Percentiles rank a stretch among this genome's conserved stretches.
Evolutionary conservation across 2,329 filamentous ascomycete species (phyloP).

Genomic region (Aureobasidium pullulans): DNA sequence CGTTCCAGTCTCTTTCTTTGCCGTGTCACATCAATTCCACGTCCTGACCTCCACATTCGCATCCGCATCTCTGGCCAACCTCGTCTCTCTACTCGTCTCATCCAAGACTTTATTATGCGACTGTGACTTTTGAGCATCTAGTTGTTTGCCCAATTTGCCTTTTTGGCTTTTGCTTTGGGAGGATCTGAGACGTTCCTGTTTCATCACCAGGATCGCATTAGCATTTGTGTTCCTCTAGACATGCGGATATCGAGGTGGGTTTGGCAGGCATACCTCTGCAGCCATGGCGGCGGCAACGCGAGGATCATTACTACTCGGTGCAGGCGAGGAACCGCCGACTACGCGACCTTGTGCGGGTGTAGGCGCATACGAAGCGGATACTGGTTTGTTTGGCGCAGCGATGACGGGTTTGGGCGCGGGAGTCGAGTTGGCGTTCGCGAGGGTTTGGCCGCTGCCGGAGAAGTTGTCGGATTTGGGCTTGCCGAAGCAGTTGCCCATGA

Average conservation of each 20-base stretch:
- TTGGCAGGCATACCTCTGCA: constrained; percentile 61
- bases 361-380: not conserved
- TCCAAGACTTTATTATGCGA: constrained; percentile 58
- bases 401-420: constrained; percentile 38
- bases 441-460: constrained; percentile 62
- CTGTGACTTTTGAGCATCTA: constrained; percentile 71
- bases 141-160: constrained; percentile 62
- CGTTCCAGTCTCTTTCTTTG: not conserved
- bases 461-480: constrained; percentile 62
- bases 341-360: constrained; percentile 44
- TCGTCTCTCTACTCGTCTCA: constrained; percentile 59
- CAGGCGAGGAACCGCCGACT: constrained; percentile 16
- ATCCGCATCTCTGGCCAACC: constrained; percentile 61
- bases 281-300: constrained; percentile 68
- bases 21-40: constrained; percentile 24
- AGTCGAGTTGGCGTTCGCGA: constrained; percentile 45
- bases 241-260: too few species aligned
- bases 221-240: too few species aligned
- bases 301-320: constrained; percentile 46
- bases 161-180: constrained; percentile 42
- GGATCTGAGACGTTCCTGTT: constrained; percentile 57
- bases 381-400: constrained; percentile 18
- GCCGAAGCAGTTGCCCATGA: constrained; percentile 84
- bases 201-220: not conserved
- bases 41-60: constrained; percentile 48